Percentiles rank a stretch among this genome's conserved stretches.
phyloP scores from a whole-genome alignment of 176 grass and related monocot genomes.

The Oryza meridionalis region DNA sequence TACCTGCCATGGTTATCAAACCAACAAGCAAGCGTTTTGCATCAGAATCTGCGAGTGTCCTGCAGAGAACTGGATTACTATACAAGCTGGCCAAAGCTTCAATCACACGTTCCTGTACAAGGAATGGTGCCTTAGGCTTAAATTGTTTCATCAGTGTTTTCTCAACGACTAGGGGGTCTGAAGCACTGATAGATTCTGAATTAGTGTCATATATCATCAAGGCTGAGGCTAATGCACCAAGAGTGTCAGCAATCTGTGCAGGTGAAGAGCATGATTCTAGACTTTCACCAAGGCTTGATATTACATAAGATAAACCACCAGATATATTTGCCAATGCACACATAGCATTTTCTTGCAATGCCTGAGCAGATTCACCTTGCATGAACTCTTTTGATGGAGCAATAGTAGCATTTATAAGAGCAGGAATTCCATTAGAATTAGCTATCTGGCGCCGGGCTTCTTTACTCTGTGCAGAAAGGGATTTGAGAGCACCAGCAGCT shows the following conservation, averaged over 20 bases:
- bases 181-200: constrained; percentile 86
- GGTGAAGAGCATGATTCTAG: constrained; percentile 95
- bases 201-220: constrained; percentile 98
- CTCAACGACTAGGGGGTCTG: constrained; percentile 83
- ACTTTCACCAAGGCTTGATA: constrained; percentile 97
- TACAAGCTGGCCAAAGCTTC: constrained; percentile 99
- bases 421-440: constrained; percentile 93
- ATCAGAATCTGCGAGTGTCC: constrained; percentile 80
- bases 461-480: constrained; percentile 95
- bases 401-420: constrained; percentile 99
- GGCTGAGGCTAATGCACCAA: constrained; percentile 96
- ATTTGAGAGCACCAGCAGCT: constrained; percentile 88
- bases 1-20: constrained; percentile 94
- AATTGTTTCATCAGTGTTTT: constrained; percentile 93
- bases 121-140: constrained; percentile 83
- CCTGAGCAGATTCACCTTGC: constrained; percentile 99
- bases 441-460: constrained; percentile 94
- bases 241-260: constrained; percentile 93
- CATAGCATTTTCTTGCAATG: constrained; percentile 99
- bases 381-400: constrained; percentile 99
- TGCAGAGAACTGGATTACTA: constrained; percentile 86
- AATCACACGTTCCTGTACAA: constrained; percentile 95
- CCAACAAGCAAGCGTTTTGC: constrained; percentile 91
- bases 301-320: constrained; percentile 96
- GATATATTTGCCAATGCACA: constrained; percentile 99